phyloP scores from a whole-genome alignment of 257 asterid species.

The Solanum dulcamara region DNA sequence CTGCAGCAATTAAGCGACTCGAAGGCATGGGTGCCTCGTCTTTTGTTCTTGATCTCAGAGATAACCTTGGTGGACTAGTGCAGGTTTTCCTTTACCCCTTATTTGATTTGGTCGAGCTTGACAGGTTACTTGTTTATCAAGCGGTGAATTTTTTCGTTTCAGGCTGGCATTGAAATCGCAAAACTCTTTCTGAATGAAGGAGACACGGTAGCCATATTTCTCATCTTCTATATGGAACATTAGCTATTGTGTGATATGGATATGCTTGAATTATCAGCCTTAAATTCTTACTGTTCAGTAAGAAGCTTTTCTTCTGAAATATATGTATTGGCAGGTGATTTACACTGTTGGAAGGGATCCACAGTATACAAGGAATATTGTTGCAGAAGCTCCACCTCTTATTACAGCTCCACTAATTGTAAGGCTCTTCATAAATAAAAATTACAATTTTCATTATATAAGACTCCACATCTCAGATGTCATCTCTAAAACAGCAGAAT shows the following conservation, averaged over 20 bases:
- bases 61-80: slow-evolving; percentile 95
- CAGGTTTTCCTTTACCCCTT: slow-evolving; percentile 46
- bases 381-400: slow-evolving; percentile 68
- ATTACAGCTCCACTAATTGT: slow-evolving; percentile 78
- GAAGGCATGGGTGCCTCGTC: slow-evolving; percentile 82
- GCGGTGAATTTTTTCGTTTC: slow-evolving; percentile 23
- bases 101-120: not conserved
- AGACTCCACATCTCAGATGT: not conserved
- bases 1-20: slow-evolving; percentile 78
- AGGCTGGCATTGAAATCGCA: slow-evolving; percentile 98
- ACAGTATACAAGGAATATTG: slow-evolving; percentile 47
- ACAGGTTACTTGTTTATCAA: not conserved
- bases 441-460: not conserved
- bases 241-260: not conserved
- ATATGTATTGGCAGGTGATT: slow-evolving; percentile 47
- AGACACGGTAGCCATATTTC: slow-evolving; percentile 47
- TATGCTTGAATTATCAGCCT: not conserved
- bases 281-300: not conserved
- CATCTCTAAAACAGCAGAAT: not conserved
- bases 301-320: not conserved
- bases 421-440: slow-evolving; percentile 5
- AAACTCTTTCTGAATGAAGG: slow-evolving; percentile 86
- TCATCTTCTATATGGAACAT: not conserved
- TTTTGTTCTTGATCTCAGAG: slow-evolving; percentile 95
- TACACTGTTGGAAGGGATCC: slow-evolving; percentile 94